Evolutionary conservation across 2,329 filamentous ascomycete genomes (phyloP).

Genomic region (Exophiala oligosperma): DNA sequence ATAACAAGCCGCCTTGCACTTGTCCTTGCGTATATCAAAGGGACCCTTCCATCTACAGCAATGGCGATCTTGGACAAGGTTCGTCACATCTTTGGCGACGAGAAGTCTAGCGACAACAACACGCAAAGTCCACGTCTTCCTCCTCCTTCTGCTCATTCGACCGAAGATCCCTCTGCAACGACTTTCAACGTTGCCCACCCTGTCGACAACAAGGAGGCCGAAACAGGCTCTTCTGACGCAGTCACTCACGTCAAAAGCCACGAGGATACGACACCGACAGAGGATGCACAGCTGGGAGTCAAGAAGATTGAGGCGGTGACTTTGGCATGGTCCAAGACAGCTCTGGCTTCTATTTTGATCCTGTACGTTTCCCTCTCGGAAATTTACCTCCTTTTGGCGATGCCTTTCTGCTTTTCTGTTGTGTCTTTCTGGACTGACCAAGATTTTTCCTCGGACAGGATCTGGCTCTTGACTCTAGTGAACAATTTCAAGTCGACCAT

Average conservation of each 20-base stretch:
- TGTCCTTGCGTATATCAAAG: not conserved
- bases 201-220: not conserved
- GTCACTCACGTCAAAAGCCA: not conserved
- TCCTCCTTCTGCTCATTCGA: not conserved
- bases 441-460: constrained; percentile 34
- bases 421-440: not conserved
- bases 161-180: not conserved
- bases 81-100: not conserved
- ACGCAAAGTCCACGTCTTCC: not conserved
- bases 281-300: constrained; percentile 46
- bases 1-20: not conserved
- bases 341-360: constrained; percentile 48
- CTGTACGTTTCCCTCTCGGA: constrained; percentile 39
- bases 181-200: not conserved
- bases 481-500: constrained; percentile 42
- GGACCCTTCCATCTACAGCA: not conserved
- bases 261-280: not conserved
- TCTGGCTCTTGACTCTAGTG: constrained; percentile 46
- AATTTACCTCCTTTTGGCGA: too few relatives aligned
- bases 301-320: constrained; percentile 54
- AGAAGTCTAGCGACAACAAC: not conserved
- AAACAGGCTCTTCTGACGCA: not conserved
- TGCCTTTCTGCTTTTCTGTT: too few relatives aligned
- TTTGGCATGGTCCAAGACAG: constrained; percentile 51
- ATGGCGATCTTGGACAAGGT: not conserved